Conservation (phyloP, 2,329 filamentous ascomycete species). For the Onygena corvina region DNA sequence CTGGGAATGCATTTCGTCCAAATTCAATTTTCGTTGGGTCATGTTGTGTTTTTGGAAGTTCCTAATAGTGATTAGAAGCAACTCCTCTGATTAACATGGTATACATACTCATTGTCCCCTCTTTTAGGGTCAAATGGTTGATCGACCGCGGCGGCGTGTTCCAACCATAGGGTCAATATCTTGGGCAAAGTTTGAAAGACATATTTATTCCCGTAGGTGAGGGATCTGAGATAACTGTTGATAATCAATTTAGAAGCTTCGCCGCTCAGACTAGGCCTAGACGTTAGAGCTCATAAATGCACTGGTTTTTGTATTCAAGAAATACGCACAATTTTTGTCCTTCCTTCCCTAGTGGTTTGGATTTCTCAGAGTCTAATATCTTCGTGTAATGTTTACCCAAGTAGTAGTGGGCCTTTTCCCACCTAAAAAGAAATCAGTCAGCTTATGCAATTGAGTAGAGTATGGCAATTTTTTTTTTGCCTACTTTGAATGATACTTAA, state of each 20-base stretch:
- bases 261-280: constrained; percentile 48
- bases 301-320: neutral
- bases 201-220: constrained; percentile 85
- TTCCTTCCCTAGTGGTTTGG: constrained; percentile 63
- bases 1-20: constrained; percentile 59
- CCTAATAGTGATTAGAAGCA: constrained; percentile 19
- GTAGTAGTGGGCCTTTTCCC: constrained; percentile 97
- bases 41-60: constrained; percentile 39
- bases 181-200: constrained; percentile 89
- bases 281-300: neutral
- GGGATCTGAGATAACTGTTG: constrained; percentile 80
- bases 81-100: constrained; percentile 4
- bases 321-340: constrained; percentile 49
- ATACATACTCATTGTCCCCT: constrained; percentile 34
- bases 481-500: constrained; percentile 31
- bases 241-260: constrained; percentile 81
- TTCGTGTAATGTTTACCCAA: constrained; percentile 96
- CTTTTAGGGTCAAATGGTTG: constrained; percentile 43
- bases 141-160: constrained; percentile 67
- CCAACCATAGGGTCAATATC: constrained; percentile 85
- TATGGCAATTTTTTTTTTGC: neutral
- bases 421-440: constrained; percentile 39
- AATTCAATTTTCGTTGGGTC: constrained; percentile 47
- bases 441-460: neutral
- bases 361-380: constrained; percentile 76